These are phyloP conservation scores for Talaromyces proteolyticus DNA, from an alignment of 495 filamentous ascomycete genomes.

Conservation along the genomic window DNA sequence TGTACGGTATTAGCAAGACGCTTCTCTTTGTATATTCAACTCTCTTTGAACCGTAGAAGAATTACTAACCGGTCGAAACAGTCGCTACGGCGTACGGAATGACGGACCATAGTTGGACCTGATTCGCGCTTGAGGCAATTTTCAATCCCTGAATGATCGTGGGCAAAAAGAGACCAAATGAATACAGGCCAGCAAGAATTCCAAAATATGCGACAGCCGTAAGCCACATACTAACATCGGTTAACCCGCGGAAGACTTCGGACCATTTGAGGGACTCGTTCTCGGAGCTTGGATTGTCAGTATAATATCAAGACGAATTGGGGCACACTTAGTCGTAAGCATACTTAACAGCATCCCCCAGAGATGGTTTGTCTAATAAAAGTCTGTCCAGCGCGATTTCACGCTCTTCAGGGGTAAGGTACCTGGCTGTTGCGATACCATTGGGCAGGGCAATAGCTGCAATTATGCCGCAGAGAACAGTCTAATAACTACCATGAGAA, in stretches of 20 bases:
- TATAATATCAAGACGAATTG: not conserved
- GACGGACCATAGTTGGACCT: conserved; percentile 76
- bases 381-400: conserved; percentile 33
- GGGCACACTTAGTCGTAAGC: conserved; percentile 5
- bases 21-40: not conserved
- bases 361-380: conserved; percentile 29
- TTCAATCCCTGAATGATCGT: conserved; percentile 70
- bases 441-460: conserved; percentile 55
- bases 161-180: conserved; percentile 53
- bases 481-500: too few species aligned
- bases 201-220: conserved; percentile 38
- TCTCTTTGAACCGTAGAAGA: not conserved
- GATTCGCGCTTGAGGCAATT: conserved; percentile 54
- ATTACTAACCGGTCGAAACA: conserved; percentile 65
- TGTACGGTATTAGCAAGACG: conserved; percentile 6
- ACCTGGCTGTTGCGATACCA: conserved; percentile 40
- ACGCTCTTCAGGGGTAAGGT: conserved; percentile 45
- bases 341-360: conserved; percentile 19
- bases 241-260: conserved; percentile 31
- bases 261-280: conserved; percentile 33
- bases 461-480: conserved; percentile 39
- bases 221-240: conserved; percentile 32
- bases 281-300: conserved; percentile 26
- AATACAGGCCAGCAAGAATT: conserved; percentile 37
- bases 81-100: conserved; percentile 83